Percentiles rank a stretch among this genome's conserved stretches.
These are phyloP conservation scores for Agrostemma githago DNA, from an alignment of 148 eudicot genomes.

Conservation along the genomic window DNA sequence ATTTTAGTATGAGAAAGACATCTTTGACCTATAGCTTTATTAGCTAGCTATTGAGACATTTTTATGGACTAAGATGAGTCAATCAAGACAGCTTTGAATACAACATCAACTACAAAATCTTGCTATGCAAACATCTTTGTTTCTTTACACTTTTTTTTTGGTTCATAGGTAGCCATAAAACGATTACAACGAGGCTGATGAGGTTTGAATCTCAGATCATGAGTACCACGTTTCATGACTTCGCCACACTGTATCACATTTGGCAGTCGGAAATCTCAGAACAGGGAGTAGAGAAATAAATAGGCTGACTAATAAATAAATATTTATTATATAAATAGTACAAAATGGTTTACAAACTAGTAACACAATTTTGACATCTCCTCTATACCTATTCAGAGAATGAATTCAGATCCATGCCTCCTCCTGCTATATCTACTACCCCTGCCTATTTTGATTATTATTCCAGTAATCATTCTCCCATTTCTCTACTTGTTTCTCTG, in stretches of 20 bases:
- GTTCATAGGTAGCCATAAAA: too few relatives aligned
- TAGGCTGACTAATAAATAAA: too few relatives aligned
- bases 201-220: too few relatives aligned
- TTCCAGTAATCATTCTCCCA: constrained; percentile 60
- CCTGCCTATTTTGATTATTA: constrained; percentile 26
- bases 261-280: too few relatives aligned
- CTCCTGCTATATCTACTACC: neutral
- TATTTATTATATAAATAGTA: neutral
- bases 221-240: too few relatives aligned
- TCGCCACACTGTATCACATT: too few relatives aligned
- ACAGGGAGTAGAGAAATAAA: too few relatives aligned
- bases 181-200: too few relatives aligned
- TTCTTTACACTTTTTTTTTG: neutral
- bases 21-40: too few relatives aligned
- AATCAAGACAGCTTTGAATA: neutral
- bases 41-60: neutral
- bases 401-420: neutral
- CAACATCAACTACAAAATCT: neutral
- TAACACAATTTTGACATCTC: neutral
- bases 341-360: constrained; percentile 2
- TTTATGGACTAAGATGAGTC: neutral
- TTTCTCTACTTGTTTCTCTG: constrained; percentile 41
- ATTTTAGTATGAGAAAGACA: neutral
- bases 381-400: constrained; percentile 14
- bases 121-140: neutral